These are phyloP conservation scores for Orbilia brochopaga DNA, from an alignment of 2,329 filamentous ascomycete genomes.

Conservation along the genomic window DNA sequence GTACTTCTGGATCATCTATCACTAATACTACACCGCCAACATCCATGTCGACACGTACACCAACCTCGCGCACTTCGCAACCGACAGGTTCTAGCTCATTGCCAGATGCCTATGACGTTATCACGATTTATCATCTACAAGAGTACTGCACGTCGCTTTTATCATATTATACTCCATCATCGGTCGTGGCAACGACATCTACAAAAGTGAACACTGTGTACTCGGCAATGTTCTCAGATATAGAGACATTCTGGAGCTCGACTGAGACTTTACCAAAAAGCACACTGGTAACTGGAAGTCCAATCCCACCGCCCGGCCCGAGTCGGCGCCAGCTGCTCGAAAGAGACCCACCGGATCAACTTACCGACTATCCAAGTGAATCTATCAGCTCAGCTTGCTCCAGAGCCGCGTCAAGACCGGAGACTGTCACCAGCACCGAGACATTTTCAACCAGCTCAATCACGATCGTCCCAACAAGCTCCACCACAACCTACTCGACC, in stretches of 20 bases:
- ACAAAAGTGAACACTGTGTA: not conserved
- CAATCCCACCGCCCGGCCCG: not conserved
- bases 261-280: not conserved
- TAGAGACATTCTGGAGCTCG: not conserved
- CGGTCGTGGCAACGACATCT: not conserved
- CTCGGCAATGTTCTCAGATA: not conserved
- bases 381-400: conserved; percentile 15
- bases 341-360: not conserved
- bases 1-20: no score
- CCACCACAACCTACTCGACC: not conserved
- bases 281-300: not conserved
- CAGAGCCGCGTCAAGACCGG: not conserved
- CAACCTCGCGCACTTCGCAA: no score
- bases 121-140: conserved; percentile 5
- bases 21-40: not conserved
- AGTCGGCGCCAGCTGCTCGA: not conserved
- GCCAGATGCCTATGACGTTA: conserved; percentile 11
- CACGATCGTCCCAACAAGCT: not conserved
- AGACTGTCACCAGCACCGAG: not conserved
- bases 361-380: not conserved
- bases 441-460: not conserved
- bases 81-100: not conserved
- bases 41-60: no score
- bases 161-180: not conserved
- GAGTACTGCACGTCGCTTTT: conserved; percentile 10